A percentile compares a stretch with the other conserved stretches of the same genome.
Conservation (phyloP, 2,329 filamentous ascomycete genomes). For the Xenoacremonium recifei region DNA sequence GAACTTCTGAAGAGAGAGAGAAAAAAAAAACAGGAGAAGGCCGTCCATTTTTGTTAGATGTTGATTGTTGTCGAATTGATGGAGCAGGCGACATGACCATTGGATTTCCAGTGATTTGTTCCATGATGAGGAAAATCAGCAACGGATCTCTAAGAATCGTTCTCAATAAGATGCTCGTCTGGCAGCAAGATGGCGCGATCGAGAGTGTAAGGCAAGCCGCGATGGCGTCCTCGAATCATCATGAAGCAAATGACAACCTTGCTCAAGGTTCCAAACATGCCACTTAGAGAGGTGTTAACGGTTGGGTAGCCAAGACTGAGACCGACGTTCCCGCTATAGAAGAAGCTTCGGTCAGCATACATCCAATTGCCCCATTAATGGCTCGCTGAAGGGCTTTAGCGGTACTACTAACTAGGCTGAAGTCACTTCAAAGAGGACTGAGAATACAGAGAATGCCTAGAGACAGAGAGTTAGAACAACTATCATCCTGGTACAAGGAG, state of each 20-base stretch:
- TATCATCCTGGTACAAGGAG: too few relatives aligned
- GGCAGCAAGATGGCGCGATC: constrained; percentile 35
- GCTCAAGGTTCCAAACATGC: constrained; percentile 30
- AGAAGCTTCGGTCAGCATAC: too few relatives aligned
- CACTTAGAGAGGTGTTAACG: constrained; percentile 28
- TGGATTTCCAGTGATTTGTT: too few relatives aligned
- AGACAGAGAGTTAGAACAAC: background rate
- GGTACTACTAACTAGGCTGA: constrained; percentile 34
- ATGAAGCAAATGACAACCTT: constrained; percentile 37
- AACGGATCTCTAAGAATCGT: too few relatives aligned
- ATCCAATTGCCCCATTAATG: too few relatives aligned
- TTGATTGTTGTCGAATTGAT: too few relatives aligned
- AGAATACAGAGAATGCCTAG: constrained; percentile 29
- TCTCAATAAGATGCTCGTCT: constrained; percentile 17
- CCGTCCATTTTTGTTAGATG: too few relatives aligned
- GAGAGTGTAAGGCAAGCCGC: constrained; percentile 32
- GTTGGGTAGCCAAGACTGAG: constrained; percentile 33
- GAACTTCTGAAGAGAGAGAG: too few relatives aligned
- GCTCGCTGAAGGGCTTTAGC: too few relatives aligned
- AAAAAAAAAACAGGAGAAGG: too few relatives aligned
- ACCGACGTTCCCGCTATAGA: constrained; percentile 36
- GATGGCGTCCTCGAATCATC: constrained; percentile 38
- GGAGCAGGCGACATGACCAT: too few relatives aligned
- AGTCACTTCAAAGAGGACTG: constrained; percentile 32
- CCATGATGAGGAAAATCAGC: too few relatives aligned